Base-by-base conservation (phyloP, 345 rosid species). In the Eucalyptus guilfoylei region DNA sequence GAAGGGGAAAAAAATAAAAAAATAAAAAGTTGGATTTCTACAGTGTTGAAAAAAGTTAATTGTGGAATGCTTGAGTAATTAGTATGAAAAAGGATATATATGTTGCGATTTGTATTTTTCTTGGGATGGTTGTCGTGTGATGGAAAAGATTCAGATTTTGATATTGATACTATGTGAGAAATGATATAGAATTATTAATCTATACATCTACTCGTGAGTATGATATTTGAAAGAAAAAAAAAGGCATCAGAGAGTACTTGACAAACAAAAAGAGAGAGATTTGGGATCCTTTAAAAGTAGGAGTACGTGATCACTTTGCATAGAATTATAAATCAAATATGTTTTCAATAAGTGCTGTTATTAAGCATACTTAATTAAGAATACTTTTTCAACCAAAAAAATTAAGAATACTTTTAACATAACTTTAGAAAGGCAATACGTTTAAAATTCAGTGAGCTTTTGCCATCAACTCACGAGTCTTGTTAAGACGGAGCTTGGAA, bases 161-260 rank as follows among this genome's bases (percentile, higher is more conserved):
- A 52, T 52, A 52, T 2, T 2, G 0, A 52, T 21, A 8, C 9
- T 52, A 21, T 8, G 2, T 19, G 7, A 52, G 11, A 52, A 52
- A 52, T 52, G 0, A 52, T 19, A 19, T 52, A 21, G 4, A 52
- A 52, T 52, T 52, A 52, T 52, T 52, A 52, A 52, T 52, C 2
- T 52, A 52, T 19, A 55, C 1, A 52, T 8, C 4, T 55, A 55
- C 62, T 55, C 1, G 0, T 54, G 11, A 9, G 62, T 55, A 5
- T 1, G 1, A 24, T 55, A 55, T 55, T 23, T 55, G 13, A 24
- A 55, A 55, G 24, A 23, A 52, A 52, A 6, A 6, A 55, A 55
- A 55, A 4, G 24, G 62, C 24, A 24, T 2, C 24, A 24, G 6
- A 55, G 3, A 55, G 24, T 24, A 24, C 3, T 55, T 55, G 30